These are phyloP conservation scores for Oxytropis ochrocephala DNA, from an alignment of 306 rosid genomes.

Conservation along the genomic window DNA sequence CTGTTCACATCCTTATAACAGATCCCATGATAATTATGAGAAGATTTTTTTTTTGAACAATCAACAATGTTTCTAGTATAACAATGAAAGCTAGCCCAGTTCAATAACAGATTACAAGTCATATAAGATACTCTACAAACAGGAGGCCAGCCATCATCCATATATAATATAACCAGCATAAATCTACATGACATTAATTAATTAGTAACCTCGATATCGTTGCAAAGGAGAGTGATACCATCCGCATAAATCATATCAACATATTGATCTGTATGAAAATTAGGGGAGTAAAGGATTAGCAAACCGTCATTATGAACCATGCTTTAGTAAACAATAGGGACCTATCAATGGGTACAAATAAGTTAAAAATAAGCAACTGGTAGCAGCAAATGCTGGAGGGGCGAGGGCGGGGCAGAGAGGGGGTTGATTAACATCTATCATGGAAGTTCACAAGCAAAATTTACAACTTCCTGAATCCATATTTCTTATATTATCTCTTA, in stretches of 20 bases:
- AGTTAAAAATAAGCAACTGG: slow-evolving; percentile 1
- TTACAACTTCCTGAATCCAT: background rate
- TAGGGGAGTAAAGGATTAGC: slow-evolving; percentile 17
- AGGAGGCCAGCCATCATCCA: no score
- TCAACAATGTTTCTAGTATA: no score
- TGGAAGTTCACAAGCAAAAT: background rate
- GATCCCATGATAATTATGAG: background rate
- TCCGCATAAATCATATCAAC: slow-evolving; percentile 87
- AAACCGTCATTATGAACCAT: slow-evolving; percentile 4
- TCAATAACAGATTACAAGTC: no score
- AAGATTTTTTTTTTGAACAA: no score
- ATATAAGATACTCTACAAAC: no score
- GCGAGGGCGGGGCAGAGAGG: background rate
- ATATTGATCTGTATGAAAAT: slow-evolving; percentile 55
- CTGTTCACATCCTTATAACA: background rate
- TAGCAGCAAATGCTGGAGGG: background rate
- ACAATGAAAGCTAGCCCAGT: no score
- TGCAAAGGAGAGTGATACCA: slow-evolving; percentile 92
- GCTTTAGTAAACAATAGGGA: slow-evolving; percentile 6
- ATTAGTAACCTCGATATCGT: slow-evolving; percentile 73
- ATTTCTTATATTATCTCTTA: background rate
- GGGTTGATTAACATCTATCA: background rate
- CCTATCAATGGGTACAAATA: background rate
- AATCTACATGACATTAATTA: no score
- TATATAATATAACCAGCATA: no score